A percentile compares a stretch with the other conserved stretches of the same genome.
phyloP scores from a whole-genome alignment of 345 rosid species.

The Acer campestre region DNA sequence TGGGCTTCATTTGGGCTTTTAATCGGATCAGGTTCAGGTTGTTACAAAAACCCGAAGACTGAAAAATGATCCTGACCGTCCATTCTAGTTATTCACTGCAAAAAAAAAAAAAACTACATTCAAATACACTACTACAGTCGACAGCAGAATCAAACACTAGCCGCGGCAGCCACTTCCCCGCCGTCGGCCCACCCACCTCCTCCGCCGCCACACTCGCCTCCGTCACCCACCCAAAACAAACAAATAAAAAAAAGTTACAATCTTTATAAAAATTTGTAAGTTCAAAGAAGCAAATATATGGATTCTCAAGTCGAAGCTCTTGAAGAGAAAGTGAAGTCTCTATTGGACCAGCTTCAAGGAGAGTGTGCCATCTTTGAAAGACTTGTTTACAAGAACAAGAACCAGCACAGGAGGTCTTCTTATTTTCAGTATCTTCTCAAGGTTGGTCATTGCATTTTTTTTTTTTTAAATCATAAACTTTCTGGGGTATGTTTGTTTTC shows the following conservation, averaged over 20 bases:
- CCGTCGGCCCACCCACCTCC: background rate
- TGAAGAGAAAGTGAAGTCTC: conserved; percentile 64
- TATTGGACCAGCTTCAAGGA: conserved; percentile 48
- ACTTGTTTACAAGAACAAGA: conserved; percentile 88
- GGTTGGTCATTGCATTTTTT: conserved; percentile 38
- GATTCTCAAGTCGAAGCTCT: conserved; percentile 37
- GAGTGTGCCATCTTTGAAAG: conserved; percentile 74
- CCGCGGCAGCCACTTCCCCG: background rate
- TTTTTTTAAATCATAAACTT: background rate
- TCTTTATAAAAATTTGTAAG: background rate
- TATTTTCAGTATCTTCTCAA: conserved; percentile 85
- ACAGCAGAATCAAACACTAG: background rate
- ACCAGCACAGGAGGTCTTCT: conserved; percentile 85
- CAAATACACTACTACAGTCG: background rate
- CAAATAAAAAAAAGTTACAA: background rate
- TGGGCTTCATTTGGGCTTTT: too few relatives aligned
- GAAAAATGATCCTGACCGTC: too few relatives aligned
- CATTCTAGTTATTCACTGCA: too few relatives aligned
- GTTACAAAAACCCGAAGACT: too few relatives aligned
- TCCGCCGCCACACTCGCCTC: background rate
- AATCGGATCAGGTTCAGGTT: too few relatives aligned
- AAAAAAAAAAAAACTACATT: background rate
- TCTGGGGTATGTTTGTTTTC: too few relatives aligned
- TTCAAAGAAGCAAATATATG: conserved; percentile 4
- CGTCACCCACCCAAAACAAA: background rate